Conservation (phyloP, 2,329 filamentous ascomycete species). For the Saccharata proteae region DNA sequence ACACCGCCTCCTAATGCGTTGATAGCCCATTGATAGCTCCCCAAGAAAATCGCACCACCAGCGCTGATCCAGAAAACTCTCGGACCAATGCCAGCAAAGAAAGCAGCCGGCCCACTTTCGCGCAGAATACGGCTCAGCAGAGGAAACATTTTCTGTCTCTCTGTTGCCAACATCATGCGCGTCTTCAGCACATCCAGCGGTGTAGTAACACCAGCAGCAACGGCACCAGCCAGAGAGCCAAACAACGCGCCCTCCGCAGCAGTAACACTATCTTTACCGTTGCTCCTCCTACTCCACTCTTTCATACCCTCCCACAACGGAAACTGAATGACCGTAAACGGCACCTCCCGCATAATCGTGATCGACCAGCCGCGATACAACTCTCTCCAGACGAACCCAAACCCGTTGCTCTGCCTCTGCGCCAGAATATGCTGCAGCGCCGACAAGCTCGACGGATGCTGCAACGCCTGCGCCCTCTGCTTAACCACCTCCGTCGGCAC, state of each 20-base stretch:
- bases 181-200: constrained; percentile 96
- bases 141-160: constrained; percentile 45
- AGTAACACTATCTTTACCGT: constrained; percentile 41
- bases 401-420: constrained; percentile 26
- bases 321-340: constrained; percentile 95
- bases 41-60: constrained; percentile 87
- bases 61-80: constrained; percentile 90
- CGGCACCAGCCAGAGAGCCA: constrained; percentile 69
- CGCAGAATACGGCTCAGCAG: constrained; percentile 54
- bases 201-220: constrained; percentile 81
- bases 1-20: constrained; percentile 52
- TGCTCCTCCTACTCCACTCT: constrained; percentile 40
- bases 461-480: constrained; percentile 83
- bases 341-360: constrained; percentile 89
- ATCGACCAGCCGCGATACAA: constrained; percentile 87
- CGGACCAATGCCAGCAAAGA: constrained; percentile 68
- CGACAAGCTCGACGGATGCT: constrained; percentile 56
- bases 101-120: constrained; percentile 53
- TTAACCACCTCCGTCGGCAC: constrained; percentile 97
- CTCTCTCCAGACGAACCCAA: constrained; percentile 58
- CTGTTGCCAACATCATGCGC: constrained; percentile 77
- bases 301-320: constrained; percentile 94
- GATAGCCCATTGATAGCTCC: constrained; percentile 80
- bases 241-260: constrained; percentile 74
- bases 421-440: constrained; percentile 58